Percentiles rank a stretch among this genome's conserved stretches.
Conservation (phyloP, 192 early-diverging fungal genomes). For the Coemansia sp. region DNA sequence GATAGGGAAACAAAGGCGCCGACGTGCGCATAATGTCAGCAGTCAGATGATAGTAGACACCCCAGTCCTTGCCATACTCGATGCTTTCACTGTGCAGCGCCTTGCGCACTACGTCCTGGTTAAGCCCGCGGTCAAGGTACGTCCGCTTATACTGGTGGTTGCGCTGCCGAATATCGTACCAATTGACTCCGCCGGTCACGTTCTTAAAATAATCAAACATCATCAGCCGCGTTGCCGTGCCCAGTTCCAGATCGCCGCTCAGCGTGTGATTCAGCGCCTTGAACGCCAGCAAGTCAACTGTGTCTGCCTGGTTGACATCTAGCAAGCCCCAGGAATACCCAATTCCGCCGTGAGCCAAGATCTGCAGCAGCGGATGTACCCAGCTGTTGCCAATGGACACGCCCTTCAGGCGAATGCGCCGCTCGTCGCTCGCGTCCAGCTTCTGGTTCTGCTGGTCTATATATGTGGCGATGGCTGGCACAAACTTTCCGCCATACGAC, state of each 20-base stretch:
- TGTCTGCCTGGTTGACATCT: slow-evolving; percentile 40
- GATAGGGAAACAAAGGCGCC: slow-evolving; percentile 56
- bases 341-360: slow-evolving; percentile 43
- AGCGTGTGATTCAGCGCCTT: slow-evolving; percentile 43
- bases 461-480: slow-evolving; percentile 67
- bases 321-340: slow-evolving; percentile 51
- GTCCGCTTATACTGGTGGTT: slow-evolving; percentile 64
- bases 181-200: slow-evolving; percentile 71
- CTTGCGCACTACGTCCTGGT: slow-evolving; percentile 55
- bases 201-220: slow-evolving; percentile 72
- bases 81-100: slow-evolving; percentile 64
- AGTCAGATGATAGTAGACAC: slow-evolving; percentile 55
- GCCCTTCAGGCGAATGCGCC: slow-evolving; percentile 57
- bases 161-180: slow-evolving; percentile 76
- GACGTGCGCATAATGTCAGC: slow-evolving; percentile 71
- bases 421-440: slow-evolving; percentile 15
- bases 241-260: slow-evolving; percentile 56
- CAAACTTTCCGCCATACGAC: slow-evolving; percentile 73
- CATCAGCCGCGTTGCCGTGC: slow-evolving; percentile 49
- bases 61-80: slow-evolving; percentile 56
- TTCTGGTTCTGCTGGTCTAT: slow-evolving; percentile 64
- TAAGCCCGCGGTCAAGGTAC: slow-evolving; percentile 65
- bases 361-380: slow-evolving; percentile 52
- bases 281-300: slow-evolving; percentile 50
- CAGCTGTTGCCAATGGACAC: slow-evolving; percentile 60